Conservation (phyloP, 805 yeast genomes). For the Cyberlindnera samutprakarnensis region DNA sequence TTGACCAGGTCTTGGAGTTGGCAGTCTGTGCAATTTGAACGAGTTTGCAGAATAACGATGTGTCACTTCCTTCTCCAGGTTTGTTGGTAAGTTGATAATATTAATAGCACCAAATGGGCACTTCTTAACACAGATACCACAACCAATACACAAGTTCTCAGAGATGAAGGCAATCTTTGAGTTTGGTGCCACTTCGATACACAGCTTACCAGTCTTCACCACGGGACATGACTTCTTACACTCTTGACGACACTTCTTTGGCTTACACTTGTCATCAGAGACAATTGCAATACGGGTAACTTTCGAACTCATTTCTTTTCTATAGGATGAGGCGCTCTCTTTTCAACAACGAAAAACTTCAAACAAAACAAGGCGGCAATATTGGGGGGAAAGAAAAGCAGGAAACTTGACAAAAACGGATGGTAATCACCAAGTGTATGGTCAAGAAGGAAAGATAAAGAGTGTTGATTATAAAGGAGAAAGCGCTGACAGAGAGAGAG, state of each 20-base stretch:
- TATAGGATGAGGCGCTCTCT: too few relatives aligned
- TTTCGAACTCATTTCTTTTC: slow-evolving; percentile 18
- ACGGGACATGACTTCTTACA: slow-evolving; percentile 97
- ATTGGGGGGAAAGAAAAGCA: too few relatives aligned
- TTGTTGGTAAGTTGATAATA: slow-evolving; percentile 94
- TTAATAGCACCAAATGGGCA: slow-evolving; percentile 97
- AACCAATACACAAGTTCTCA: slow-evolving; percentile 92
- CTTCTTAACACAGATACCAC: slow-evolving; percentile 99
- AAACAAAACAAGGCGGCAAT: too few relatives aligned
- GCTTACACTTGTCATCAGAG: slow-evolving; percentile 90
- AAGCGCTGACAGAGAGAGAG: too few relatives aligned
- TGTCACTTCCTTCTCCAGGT: slow-evolving; percentile 85
- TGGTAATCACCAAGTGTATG: too few relatives aligned
- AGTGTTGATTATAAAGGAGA: too few relatives aligned
- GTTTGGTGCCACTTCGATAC: slow-evolving; percentile 92
- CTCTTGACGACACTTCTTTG: slow-evolving; percentile 97
- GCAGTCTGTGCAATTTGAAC: slow-evolving; percentile 93
- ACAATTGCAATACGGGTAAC: slow-evolving; percentile 92
- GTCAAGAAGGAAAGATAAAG: too few relatives aligned
- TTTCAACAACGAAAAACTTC: too few relatives aligned
- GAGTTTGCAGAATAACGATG: slow-evolving; percentile 98
- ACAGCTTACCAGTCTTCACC: slow-evolving; percentile 92
- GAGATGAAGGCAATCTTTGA: slow-evolving; percentile 92
- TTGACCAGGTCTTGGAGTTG: slow-evolving; percentile 98
- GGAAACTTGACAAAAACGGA: too few relatives aligned